Evolutionary conservation across 148 eudicot genomes (phyloP), one percentile per base, ranked within the genome.

Genomic region (Rhododendron henanense): DNA sequence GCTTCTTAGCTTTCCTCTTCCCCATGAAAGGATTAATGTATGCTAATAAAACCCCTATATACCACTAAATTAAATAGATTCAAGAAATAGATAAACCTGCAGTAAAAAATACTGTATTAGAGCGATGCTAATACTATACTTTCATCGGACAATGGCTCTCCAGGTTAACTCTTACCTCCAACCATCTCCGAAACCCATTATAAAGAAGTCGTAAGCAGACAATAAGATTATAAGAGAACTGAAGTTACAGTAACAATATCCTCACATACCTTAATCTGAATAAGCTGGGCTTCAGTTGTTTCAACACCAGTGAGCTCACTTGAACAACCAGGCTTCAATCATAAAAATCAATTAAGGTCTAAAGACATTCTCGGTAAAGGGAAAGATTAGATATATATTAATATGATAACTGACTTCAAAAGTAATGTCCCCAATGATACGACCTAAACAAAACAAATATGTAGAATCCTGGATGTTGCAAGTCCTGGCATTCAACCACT

Each of bases 281-380:
- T 92, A 86, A 95, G 96, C 84, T 96, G 98, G 25, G 96, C 96
- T 63, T 92, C 94, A 13, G 94, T 86, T 78, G 94, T 90, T 85
- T 90, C 90, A 82, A 92, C 91, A 85, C 93, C 92, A 11, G 93
- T 84, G 28, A 96, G 92, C 92, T 94, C 92, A 92, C 95, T 92
- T 57, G 99, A 96, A 88, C 99, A 96, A 82, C 99, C 99, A 86
- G 99, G 99, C 99, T 96, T 88, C 92, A 93, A 57, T 75, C 78
- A 87, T 53, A 61, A 65, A 69, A 14, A 59, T 63, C 67, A 78
- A 80, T 78, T 61, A 83, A 78, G 37, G 81, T 75, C 83, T 9
- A 71, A 41, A 73, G 31, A 74, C 71, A 73, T 51, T 28, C 21
- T n/a, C 39, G 57, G 33, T n/a, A 57, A 33, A 84, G 37, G 47